These are phyloP conservation scores for Lenwebbia sp. DNA, from an alignment of 345 rosid genomes.

Conservation along the genomic window DNA sequence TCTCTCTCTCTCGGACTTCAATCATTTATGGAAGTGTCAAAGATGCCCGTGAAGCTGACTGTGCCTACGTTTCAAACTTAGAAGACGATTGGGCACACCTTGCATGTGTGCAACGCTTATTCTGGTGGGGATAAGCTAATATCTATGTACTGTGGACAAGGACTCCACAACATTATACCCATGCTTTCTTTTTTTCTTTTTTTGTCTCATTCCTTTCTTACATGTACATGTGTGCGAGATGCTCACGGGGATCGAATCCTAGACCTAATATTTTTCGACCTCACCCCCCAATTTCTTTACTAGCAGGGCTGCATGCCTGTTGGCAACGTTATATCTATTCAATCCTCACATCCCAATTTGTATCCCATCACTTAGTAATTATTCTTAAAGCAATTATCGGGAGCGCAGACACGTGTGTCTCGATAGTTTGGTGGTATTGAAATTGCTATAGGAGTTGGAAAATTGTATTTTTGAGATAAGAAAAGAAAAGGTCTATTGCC, in stretches of 20 bases:
- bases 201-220: too few relatives aligned
- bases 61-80: not conserved
- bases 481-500: not conserved
- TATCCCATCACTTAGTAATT: not conserved
- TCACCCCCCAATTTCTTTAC: too few relatives aligned
- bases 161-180: not conserved
- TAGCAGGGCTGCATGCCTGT: too few relatives aligned
- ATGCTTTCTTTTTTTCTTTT: too few relatives aligned
- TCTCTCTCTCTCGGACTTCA: not conserved
- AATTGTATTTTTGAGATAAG: not conserved
- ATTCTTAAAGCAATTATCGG: not conserved
- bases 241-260: too few relatives aligned
- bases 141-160: not conserved
- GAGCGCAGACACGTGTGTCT: not conserved
- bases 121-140: not conserved
- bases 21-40: conserved; percentile 14
- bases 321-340: not conserved
- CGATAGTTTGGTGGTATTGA: not conserved
- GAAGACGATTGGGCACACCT: not conserved
- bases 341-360: not conserved
- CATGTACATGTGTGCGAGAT: too few relatives aligned
- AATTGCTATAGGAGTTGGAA: not conserved
- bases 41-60: conserved; percentile 17
- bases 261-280: too few relatives aligned
- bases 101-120: not conserved